These are phyloP conservation scores for Diaporthe capsici DNA, from an alignment of 2,329 filamentous ascomycete species.

Conservation along the genomic window DNA sequence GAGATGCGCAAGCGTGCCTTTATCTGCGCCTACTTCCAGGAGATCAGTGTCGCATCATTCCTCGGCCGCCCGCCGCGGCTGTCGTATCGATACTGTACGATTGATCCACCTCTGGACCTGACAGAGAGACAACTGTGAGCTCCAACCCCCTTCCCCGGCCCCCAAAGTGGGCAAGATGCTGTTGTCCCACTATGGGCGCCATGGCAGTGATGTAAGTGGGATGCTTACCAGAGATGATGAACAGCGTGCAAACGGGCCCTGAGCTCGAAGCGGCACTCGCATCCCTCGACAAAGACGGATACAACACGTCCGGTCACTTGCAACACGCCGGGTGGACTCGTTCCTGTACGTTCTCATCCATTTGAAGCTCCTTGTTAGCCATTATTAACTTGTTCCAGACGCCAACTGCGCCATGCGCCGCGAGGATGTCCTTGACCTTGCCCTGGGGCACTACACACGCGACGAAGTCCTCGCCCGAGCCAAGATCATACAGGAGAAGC, in stretches of 20 bases:
- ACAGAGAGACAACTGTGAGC: slow-evolving; percentile 46
- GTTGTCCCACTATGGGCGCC: too few relatives aligned
- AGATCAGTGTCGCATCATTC: slow-evolving; percentile 51
- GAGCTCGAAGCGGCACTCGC: slow-evolving; percentile 47
- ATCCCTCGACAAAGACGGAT: slow-evolving; percentile 49
- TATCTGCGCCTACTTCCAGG: slow-evolving; percentile 47
- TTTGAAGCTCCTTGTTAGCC: rapidly evolving
- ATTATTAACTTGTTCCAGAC: slow-evolving; percentile 30
- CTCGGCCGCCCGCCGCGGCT: slow-evolving; percentile 52
- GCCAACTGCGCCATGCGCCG: slow-evolving; percentile 46
- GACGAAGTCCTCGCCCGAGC: slow-evolving; percentile 48
- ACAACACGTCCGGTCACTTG: slow-evolving; percentile 45
- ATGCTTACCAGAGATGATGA: not conserved
- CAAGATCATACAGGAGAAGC: slow-evolving; percentile 41
- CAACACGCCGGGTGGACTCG: slow-evolving; percentile 42
- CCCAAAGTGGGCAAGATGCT: too few relatives aligned
- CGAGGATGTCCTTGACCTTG: slow-evolving; percentile 54
- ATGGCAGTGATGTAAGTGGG: not conserved
- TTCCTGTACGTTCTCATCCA: slow-evolving; percentile 24
- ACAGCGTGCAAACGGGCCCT: slow-evolving; percentile 44
- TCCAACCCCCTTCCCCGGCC: too few relatives aligned
- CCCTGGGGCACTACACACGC: slow-evolving; percentile 49
- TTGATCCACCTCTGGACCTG: slow-evolving; percentile 49
- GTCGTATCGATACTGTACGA: slow-evolving; percentile 51
- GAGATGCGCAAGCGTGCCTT: slow-evolving; percentile 49